Evolutionary conservation across 805 yeast species (phyloP).

Genomic region (Wickerhamiella vanderwaltii): DNA sequence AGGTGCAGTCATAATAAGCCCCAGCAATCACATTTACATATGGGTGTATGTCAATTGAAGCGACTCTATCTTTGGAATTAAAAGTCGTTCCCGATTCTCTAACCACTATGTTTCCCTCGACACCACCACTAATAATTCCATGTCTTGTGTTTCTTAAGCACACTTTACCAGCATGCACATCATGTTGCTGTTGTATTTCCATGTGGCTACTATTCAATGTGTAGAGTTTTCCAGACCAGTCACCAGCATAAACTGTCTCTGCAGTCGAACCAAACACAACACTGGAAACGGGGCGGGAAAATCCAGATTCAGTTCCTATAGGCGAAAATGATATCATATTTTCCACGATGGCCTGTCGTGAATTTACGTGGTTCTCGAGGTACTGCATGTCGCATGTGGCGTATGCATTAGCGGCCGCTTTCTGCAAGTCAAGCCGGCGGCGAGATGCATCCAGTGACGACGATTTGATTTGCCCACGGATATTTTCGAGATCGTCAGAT

Average conservation of each 20-base stretch:
- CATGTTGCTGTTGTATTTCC: slow-evolving; percentile 25
- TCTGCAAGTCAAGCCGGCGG: not conserved
- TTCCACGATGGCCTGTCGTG: not conserved
- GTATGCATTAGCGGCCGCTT: not conserved
- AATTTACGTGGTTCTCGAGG: not conserved
- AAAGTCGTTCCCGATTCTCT: slow-evolving; percentile 45
- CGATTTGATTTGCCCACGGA: not conserved
- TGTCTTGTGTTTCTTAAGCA: slow-evolving; percentile 60
- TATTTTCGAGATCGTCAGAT: not conserved
- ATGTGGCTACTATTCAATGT: slow-evolving; percentile 24
- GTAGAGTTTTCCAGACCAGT: slow-evolving; percentile 71
- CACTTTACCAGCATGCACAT: slow-evolving; percentile 53
- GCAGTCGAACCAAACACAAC: slow-evolving; percentile 33
- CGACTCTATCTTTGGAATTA: slow-evolving; percentile 39
- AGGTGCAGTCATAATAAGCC: slow-evolving; percentile 73
- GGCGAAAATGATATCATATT: slow-evolving; percentile 31
- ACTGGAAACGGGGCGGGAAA: slow-evolving; percentile 55
- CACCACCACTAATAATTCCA: slow-evolving; percentile 35
- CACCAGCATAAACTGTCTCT: slow-evolving; percentile 45
- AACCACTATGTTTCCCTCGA: slow-evolving; percentile 39
- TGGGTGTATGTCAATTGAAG: slow-evolving; percentile 56
- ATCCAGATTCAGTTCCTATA: slow-evolving; percentile 57
- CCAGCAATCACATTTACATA: slow-evolving; percentile 42
- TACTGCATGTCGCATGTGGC: not conserved
- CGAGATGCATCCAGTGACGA: not conserved